Evolutionary conservation across 805 yeast genomes (phyloP).

Genomic region (Wickerhamomyces xylosicus): DNA sequence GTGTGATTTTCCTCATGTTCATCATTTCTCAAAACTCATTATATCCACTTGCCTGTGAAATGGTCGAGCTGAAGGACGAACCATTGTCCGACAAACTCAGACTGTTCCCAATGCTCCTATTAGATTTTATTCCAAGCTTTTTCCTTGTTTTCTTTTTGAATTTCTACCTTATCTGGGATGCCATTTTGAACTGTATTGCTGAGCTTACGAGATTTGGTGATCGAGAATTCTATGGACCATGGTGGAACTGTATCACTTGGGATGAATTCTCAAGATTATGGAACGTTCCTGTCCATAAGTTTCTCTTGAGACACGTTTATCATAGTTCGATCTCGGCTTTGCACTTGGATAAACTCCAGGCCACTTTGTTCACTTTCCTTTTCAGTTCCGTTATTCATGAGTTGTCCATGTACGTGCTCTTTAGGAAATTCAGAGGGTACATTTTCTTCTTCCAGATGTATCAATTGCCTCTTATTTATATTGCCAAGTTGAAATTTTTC

Average conservation of each 20-base stretch:
- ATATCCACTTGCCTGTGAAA: slow-evolving; percentile 62
- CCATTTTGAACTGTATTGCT: slow-evolving; percentile 81
- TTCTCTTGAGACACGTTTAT: slow-evolving; percentile 85
- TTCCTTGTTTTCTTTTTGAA: slow-evolving; percentile 63
- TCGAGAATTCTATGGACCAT: slow-evolving; percentile 86
- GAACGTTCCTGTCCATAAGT: slow-evolving; percentile 91
- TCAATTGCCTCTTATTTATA: slow-evolving; percentile 69
- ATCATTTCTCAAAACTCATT: slow-evolving; percentile 64
- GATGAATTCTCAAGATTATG: slow-evolving; percentile 87
- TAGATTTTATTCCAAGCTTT: slow-evolving; percentile 77
- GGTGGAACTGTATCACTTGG: slow-evolving; percentile 98
- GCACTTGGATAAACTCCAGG: slow-evolving; percentile 50
- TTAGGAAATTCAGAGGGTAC: slow-evolving; percentile 72
- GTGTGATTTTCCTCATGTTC: slow-evolving; percentile 77
- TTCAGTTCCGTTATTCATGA: slow-evolving; percentile 84
- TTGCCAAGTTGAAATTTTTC: slow-evolving; percentile 52
- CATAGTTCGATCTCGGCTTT: slow-evolving; percentile 79
- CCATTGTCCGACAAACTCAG: slow-evolving; percentile 34
- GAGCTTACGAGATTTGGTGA: slow-evolving; percentile 84
- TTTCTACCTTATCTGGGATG: slow-evolving; percentile 92
- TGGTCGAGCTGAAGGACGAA: slow-evolving; percentile 40
- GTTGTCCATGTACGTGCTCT: slow-evolving; percentile 82
- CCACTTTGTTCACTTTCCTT: slow-evolving; percentile 70
- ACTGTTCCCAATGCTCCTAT: slow-evolving; percentile 45
- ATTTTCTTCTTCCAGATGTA: slow-evolving; percentile 73